Percentiles rank a stretch among this genome's conserved stretches.
Evolutionary conservation across 2,329 filamentous ascomycete genomes (phyloP).

Genomic region (Pseudocercospora eumusae): DNA sequence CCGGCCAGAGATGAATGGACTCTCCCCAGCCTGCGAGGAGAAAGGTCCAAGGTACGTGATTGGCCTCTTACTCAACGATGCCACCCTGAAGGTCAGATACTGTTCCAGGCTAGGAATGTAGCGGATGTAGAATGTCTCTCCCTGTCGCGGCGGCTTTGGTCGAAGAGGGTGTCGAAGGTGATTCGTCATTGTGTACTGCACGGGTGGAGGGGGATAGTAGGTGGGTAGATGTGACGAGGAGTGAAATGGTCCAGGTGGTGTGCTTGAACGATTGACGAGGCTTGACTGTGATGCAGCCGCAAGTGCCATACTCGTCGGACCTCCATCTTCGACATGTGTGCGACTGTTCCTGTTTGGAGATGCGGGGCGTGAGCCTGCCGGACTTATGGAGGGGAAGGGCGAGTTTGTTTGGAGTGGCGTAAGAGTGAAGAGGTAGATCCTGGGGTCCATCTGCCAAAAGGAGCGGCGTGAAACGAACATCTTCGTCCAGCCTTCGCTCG

Average conservation of each 20-base stretch:
- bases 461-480: slow-evolving; percentile 80
- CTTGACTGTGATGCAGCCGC: slow-evolving; percentile 19
- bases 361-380: slow-evolving; percentile 53
- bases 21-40: slow-evolving; percentile 27
- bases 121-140: slow-evolving; percentile 86
- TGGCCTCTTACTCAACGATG: slow-evolving; percentile 66
- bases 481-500: slow-evolving; percentile 67
- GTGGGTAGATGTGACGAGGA: slow-evolving; percentile 85
- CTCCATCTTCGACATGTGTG: slow-evolving; percentile 16
- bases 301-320: slow-evolving; percentile 18
- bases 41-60: slow-evolving; percentile 65
- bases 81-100: slow-evolving; percentile 86
- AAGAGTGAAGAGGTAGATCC: slow-evolving; percentile 84
- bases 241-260: slow-evolving; percentile 65
- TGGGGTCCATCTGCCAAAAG: slow-evolving; percentile 91
- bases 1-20: slow-evolving; percentile 39
- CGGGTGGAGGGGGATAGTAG: slow-evolving; percentile 81
- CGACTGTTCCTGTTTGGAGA: slow-evolving; percentile 47
- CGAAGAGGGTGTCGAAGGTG: slow-evolving; percentile 81
- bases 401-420: slow-evolving; percentile 57
- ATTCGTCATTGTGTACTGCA: slow-evolving; percentile 78
- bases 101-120: slow-evolving; percentile 79
- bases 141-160: slow-evolving; percentile 84
- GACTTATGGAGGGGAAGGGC: slow-evolving; percentile 52
- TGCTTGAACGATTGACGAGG: slow-evolving; percentile 22